Base-by-base conservation (phyloP, 768 basidiomycete genomes). In the Lyophyllum shimeji region DNA sequence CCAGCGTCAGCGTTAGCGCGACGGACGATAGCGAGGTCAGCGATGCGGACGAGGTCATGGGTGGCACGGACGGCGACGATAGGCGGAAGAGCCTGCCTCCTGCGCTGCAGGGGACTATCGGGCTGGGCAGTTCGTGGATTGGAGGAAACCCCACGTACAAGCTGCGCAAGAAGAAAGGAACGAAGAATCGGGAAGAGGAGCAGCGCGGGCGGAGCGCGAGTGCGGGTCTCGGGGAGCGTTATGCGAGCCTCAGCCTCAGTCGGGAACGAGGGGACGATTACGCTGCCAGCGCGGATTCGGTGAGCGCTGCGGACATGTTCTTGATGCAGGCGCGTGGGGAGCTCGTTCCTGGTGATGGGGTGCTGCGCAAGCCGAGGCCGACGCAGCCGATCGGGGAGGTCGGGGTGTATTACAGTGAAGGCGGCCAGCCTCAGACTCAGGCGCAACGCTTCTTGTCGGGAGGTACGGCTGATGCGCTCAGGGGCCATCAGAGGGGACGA, bases 91-190 rank as follows among this genome's bases (percentile, higher is more conserved):
- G 53, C 40, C 47, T 56, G 7, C 61, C 65, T 2, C 52, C 62
- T n/a, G 57, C 61, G 18, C 57, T 67, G 18, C 63, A 64, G 21
- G 63, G 57, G 18, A 63, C 64, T 5, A 64, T 64, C 80, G 86
- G 55, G 79, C 83, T 73, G 78, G 60, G 56, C 68, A 81, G 89
- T 66, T 83, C 87, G n/a, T 74, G 93, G 45, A 87, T 93, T 50
- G 89, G 91, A 68, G 93, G 93, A 13, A 87, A 84, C 58, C 88
- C 93, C 4, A 82, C 84, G 2, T 97, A 97, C 77, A 97, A 97
- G 73, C 88, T 90, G 65, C 81, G 95, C 24, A 82, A 89, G 60
- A 92, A 92, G 77, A 92, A 90, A 69, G 78, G 79, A 31, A 68
- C 73, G 29, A 83, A 81, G 55, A 59, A 63, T 18, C 61, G 59